Evolutionary conservation across 148 eudicot species (phyloP), one percentile per base, ranked within the genome.

Genomic region (Tetragonia tetragonoides): DNA sequence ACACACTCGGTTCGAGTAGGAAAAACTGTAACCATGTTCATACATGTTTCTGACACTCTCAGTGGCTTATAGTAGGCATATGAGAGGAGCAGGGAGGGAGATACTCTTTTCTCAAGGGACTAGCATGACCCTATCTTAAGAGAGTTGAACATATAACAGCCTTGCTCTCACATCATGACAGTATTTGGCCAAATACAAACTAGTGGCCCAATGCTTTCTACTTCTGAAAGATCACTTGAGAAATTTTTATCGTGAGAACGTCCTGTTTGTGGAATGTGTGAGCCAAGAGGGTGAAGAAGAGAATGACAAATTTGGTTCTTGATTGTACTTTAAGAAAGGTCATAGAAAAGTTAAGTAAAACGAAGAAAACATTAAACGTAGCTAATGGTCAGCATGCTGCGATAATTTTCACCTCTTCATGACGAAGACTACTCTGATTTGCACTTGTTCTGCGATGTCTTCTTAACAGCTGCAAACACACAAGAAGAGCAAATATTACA

Each of bases 361-460:
- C 53, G 63, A 49, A 44, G 40, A 28, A 6, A 18, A 34, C 40
- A 14, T 2, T n/a, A 42, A 11, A 11, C 18, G 7, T 4, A 4
- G 74, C 17, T 47, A 24, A n/a, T 49, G 18, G 11, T 70, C 60
- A 75, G 18, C 49, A 14, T 20, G 66, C 38, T 44, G 65, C 47
- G 21, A 44, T 51, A 51, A 80, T 49, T 40, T 54, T 66, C 68
- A 87, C 98, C 98, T 92, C 95, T 63, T 90, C 88, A 81, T 83
- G 79, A 87, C 89, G 87, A 81, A 94, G 92, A 28, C 87, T 79
- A 81, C 78, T 75, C 46, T 88, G 86, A 84, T 75, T 85, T 78
- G 85, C 72, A 81, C 86, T 88, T 71, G 86, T 70, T 81, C 98
- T 92, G 83, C 98, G 91, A 82, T 89, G 95, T 79, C 98, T 88